phyloP scores from a whole-genome alignment of 73 alveolate species.

The Paramecium bursaria region DNA sequence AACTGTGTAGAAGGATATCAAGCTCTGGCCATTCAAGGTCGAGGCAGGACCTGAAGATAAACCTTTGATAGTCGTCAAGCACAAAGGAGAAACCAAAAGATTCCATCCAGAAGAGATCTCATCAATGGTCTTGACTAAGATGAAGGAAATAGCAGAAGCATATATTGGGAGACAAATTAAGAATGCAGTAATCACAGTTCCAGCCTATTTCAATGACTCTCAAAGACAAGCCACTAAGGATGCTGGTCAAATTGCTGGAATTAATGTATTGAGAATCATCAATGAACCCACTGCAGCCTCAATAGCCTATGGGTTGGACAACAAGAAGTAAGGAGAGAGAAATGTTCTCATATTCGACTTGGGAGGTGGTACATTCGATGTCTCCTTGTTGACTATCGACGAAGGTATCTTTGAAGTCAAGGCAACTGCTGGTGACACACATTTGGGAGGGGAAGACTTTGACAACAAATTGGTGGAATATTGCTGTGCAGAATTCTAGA shows the following conservation, averaged over 20 bases:
- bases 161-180: conserved; percentile 80
- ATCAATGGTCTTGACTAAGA: conserved; percentile 92
- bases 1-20: conserved; percentile 88
- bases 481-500: conserved; percentile 76
- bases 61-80: conserved; percentile 87
- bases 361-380: conserved; percentile 93
- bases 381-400: conserved; percentile 84
- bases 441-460: conserved; percentile 97
- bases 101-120: conserved; percentile 96
- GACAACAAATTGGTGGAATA: conserved; percentile 88
- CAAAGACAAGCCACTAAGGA: conserved; percentile 96
- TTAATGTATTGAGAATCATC: conserved; percentile 88
- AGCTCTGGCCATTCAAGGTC: conserved; percentile 94
- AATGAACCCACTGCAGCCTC: conserved; percentile 94
- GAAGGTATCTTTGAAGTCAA: conserved; percentile 94
- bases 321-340: conserved; percentile 75
- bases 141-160: conserved; percentile 94
- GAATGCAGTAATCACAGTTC: conserved; percentile 90
- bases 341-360: conserved; percentile 88
- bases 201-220: conserved; percentile 86
- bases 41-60: conserved; percentile 90
- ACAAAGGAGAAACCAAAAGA: conserved; percentile 87
- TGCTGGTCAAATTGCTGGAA: conserved; percentile 96
- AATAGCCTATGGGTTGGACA: conserved; percentile 84
- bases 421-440: conserved; percentile 93